Base-by-base conservation (phyloP, 2,329 filamentous ascomycete species). In the Colletotrichum aenigma region DNA sequence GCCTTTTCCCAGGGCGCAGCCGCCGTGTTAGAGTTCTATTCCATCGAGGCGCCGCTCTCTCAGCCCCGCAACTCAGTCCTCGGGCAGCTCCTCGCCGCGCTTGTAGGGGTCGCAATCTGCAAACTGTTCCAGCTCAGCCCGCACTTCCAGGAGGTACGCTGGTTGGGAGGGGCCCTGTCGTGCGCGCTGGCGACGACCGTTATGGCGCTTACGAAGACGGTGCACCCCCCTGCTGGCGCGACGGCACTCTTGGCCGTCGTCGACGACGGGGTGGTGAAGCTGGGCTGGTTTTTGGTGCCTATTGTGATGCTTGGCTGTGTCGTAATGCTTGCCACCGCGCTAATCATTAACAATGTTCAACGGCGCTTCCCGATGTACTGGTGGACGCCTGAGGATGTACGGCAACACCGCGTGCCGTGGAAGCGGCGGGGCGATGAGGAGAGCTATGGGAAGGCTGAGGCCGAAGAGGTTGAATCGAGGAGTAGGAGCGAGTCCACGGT, bases 191-290 rank as follows among this genome's bases (percentile, higher is more conserved):
- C 93, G 0, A 94, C 91, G 1, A 86, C 89, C 2, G 74, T 91
- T 71, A 96, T 95, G 94, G 89, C 88, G 1, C 79, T 95, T 26
- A 95, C 93, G 3, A 93, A 93, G 68, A 95, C 93, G 0, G 88
- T 94, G 0, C 93, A 96, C 78, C 94, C 94, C 0, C 94, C 94
- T 0, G 94, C 93, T 0, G 94, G 94, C 6, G 94, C 94, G 10
- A 96, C 94, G 1, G 94, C 93, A 0, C 84, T 96, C 2, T 84
- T 96, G 30, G 93, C 93, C 1, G 92, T 93, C 0, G 87, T 92
- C 2, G 91, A 92, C 74, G 84, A 88, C 3, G 84, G 86, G 2
- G 85, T 92, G 2, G 86, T 88, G 12, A 78, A 80, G 0, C 82
- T 95, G 13, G 93, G 93, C n/a, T 96, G 94, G 94, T 91, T 89